phyloP scores from a whole-genome alignment of 805 yeast species.

The Groenewaldozyma salmanticensis region DNA sequence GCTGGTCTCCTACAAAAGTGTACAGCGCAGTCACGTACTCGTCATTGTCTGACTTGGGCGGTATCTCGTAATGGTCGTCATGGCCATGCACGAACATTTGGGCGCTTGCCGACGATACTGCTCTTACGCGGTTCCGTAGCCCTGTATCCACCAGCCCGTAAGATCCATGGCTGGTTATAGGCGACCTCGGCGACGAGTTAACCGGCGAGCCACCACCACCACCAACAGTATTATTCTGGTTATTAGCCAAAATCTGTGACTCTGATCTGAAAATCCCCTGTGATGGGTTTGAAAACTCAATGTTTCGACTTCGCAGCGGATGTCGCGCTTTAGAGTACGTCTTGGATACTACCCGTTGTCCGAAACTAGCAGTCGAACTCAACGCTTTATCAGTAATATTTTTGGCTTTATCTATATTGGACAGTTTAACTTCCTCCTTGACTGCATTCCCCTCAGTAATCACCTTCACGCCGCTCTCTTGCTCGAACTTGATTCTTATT shows the following conservation, averaged over 20 bases:
- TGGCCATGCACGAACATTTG: conserved; percentile 16
- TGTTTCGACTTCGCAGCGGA: conserved; percentile 8
- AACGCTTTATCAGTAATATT: conserved; percentile 35
- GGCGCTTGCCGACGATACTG: conserved; percentile 20
- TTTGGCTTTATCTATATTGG: conserved; percentile 15
- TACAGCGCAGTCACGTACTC: conserved; percentile 26
- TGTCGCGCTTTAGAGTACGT: conserved; percentile 13
- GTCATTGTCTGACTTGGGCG: conserved; percentile 15
- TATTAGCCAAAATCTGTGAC: conserved; percentile 16
- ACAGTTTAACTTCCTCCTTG: conserved; percentile 13
- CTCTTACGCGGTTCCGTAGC: conserved; percentile 16
- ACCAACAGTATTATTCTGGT: not conserved
- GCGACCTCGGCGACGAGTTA: conserved; percentile 4
- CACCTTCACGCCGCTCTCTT: conserved; percentile 20
- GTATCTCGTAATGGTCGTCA: conserved; percentile 5
- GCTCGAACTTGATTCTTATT: conserved; percentile 18
- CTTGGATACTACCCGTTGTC: conserved; percentile 8
- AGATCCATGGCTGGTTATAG: conserved; percentile 7
- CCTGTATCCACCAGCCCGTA: not conserved
- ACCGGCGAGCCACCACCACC: conserved; percentile 4
- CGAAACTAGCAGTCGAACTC: conserved; percentile 18
- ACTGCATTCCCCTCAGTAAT: conserved; percentile 23
- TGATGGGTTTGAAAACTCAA: conserved; percentile 17
- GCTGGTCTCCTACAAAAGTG: conserved; percentile 29
- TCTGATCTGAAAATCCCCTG: conserved; percentile 22